Evolutionary conservation across 2,329 filamentous ascomycete genomes (phyloP), one percentile per base, ranked within the genome.

Genomic region (Arachnopeziza araneosa): DNA sequence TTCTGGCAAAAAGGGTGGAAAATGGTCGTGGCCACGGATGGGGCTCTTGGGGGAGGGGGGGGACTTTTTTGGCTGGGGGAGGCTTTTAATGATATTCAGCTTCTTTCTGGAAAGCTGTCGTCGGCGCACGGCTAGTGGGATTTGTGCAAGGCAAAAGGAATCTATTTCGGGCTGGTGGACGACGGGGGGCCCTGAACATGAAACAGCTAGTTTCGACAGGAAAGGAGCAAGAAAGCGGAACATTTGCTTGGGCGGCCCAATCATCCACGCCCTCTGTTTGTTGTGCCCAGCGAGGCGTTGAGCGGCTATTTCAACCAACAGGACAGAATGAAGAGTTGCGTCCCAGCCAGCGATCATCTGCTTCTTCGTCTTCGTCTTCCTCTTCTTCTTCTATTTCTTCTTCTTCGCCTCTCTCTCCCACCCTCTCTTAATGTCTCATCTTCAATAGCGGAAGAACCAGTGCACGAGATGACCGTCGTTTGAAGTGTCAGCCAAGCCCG

Each of bases 161-260:
- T 62, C 60, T 62, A 62, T 57, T 57, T 59, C 48, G 26, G 57
- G 60, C 4, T 56, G n/a, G 36, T 52, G 44, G 48, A 44, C 14
- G 19, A 19, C 55, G 44, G 49, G 49, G 22, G 26, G n/a, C 30
- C 56, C 55, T 55, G 57, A 24, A 59, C 60, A 30, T 62, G 60
- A 62, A 62, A 62, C 60, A 55, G 50, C 54, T 44, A 57, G 50
- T 50, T 53, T 48, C 30, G 30, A 21, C 53, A 56, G 21, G 26
- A 30, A 44, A 19, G 36, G 36, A 44, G 36, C 36, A 12, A 19
- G 17, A 14, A n/a, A 19, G 36, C 36, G 36, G 36, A 55, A 49
- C 44, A 55, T 49, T 56, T n/a, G n/a, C 24, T 4, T 54, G 36
- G 49, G 22, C 44, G 5, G 24, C 12, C 60, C 60, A 62, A 62